Evolutionary conservation across 768 basidiomycete genomes (phyloP), one percentile per base, ranked within the genome.

Genomic region (Lactarius trivialis): DNA sequence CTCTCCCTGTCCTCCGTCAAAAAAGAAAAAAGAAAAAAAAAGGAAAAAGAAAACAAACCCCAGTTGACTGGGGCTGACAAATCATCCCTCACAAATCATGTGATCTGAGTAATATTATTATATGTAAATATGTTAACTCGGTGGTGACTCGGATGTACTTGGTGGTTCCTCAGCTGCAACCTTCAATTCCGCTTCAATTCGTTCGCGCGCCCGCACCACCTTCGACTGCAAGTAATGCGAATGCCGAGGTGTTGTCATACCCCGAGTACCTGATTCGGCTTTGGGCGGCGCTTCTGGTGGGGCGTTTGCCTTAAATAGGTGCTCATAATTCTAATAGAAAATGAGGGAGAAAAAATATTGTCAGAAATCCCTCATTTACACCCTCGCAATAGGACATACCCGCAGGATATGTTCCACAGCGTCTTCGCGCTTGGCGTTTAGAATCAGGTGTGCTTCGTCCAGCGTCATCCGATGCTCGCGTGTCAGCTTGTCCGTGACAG

Each of bases 181-280:
- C 64, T 73, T 73, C 69, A 72, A 61, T 79, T 99, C 96, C 0
- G 95, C 95, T 72, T 97, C 90, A 81, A 98, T 86, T 76, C 97
- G 85, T 76, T 98, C 94, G 58, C 86, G 82, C 21, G 97, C 96
- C 45, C 97, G 85, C 50, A 92, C 84, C n/a, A 99, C 92, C 76
- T 99, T 99, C 34, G 93, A 95, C 72, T 96, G 95, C 14, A 98
- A 79, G 74, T 98, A 98, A 74, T 94, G 91, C 37, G 93, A 94
- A 71, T 93, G 79, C 39, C 75, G 69, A 24, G 79, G 79, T 30
- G 73, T 76, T 26, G 75, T 67, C 5, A 75, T 71, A 26, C 74
- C 75, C 71, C 78, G 82, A 39, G 80, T 76, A 15, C 79, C 68
- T 43, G 79, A 62, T 61, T 79, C 77, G 7, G 68, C 60, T 53